Conservation (phyloP, 805 yeast species). For the Candida ascalaphidarum region DNA sequence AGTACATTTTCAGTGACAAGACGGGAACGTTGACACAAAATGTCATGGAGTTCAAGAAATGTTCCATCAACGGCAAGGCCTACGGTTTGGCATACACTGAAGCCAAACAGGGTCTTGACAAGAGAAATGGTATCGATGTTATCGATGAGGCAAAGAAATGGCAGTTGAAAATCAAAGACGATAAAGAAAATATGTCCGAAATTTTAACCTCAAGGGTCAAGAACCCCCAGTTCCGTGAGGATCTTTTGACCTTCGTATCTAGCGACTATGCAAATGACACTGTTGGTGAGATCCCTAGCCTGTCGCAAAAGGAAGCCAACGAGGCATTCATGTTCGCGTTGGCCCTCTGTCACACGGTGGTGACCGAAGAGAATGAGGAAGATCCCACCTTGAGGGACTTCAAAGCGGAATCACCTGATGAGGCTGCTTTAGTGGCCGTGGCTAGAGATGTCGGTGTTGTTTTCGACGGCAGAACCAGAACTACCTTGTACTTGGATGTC, state of each 20-base stretch:
- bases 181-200: slow-evolving; percentile 51
- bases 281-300: slow-evolving; percentile 31
- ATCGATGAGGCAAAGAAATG: slow-evolving; percentile 50
- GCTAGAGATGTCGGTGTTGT: slow-evolving; percentile 70
- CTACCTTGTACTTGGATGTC: slow-evolving; percentile 32
- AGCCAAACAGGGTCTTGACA: slow-evolving; percentile 70
- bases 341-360: slow-evolving; percentile 73
- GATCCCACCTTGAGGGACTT: slow-evolving; percentile 38
- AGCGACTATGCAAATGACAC: slow-evolving; percentile 58
- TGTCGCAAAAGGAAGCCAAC: slow-evolving; percentile 44
- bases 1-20: slow-evolving; percentile 76
- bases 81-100: slow-evolving; percentile 82
- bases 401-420: slow-evolving; percentile 82
- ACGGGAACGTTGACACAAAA: slow-evolving; percentile 82
- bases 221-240: slow-evolving; percentile 35
- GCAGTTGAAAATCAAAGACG: slow-evolving; percentile 45
- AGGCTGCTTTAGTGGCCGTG: slow-evolving; percentile 68
- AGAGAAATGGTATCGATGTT: slow-evolving; percentile 70
- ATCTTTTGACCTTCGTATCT: slow-evolving; percentile 64
- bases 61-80: slow-evolving; percentile 63
- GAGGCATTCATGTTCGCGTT: slow-evolving; percentile 72
- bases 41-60: slow-evolving; percentile 78
- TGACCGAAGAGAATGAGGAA: slow-evolving; percentile 42
- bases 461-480: slow-evolving; percentile 46
- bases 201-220: slow-evolving; percentile 6